Base-by-base conservation (phyloP, 169 alveolate species). In the Cyclospora cayetanensis region DNA sequence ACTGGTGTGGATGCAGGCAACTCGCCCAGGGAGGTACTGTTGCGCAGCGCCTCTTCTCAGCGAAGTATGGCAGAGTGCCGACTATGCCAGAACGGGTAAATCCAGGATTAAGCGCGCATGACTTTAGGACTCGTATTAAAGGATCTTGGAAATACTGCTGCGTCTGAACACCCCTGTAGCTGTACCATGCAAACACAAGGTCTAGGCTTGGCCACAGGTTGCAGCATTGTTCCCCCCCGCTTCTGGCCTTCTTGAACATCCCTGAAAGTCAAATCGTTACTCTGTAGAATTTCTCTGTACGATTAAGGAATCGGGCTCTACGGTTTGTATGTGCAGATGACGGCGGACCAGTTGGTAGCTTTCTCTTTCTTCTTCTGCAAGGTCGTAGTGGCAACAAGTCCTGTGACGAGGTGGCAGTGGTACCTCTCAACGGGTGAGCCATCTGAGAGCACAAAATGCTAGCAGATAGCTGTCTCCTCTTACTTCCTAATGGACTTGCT, bases 41-140 rank as follows among this genome's bases (percentile, higher is more conserved):
- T 12, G 77, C 90, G 42, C 90, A 83, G 77, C 90, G 90, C 29
- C 90, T 83, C 42, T 83, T 83, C 90, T 39, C 63, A 18, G 15
- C 90, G 1, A 53, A 60, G 39, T 83, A 29, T 66, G 90, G 90
- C 20, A 65, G 90, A 46, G 29, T 83, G 29, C 90, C 90, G 12
- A 20, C 63, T 9, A 22, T 83, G 35, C 18, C 90, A 0, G 41
- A 35, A 20, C 70, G 43, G 25, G 90, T 83, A 25, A 35, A 4
- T 11, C 70, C n/a, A 55, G 70, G 52, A 52, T 70, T 29, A 2
- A 70, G 52, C 53, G 43, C 18, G 20, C 18, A 4, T 22, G 31
- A 25, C n/a, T 18, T 35, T 37, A 31, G 82, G 52, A 12, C 4
- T 35, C n/a, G n/a, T n/a, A n/a, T n/a, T n/a, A n/a, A n/a, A n/a